Base-by-base conservation (phyloP, 2,329 filamentous ascomycete species). In the Cladorrhinum sp. region DNA sequence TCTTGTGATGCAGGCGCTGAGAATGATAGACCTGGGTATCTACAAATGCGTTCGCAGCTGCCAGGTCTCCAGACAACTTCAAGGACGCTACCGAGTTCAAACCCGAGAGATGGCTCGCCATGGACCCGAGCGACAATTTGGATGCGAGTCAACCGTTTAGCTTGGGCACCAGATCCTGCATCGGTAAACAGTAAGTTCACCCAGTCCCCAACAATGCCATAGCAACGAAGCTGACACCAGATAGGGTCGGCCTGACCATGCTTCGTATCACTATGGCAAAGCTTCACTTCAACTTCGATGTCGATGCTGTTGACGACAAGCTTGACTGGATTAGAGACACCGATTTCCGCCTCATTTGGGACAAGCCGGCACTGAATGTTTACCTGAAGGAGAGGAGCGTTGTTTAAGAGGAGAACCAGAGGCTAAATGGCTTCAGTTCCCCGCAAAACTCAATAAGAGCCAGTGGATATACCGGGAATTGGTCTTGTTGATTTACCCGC, bases 241-340 rank as follows among this genome's bases (percentile, higher is more conserved):
- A 20, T n/a, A 58, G 55, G 14, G n/a, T 62, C 30, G 60, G 33
- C 9, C 26, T 62, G n/a, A 39, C 26, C 24, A 18, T 50, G 28
- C 21, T 59, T 30, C 60, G 56, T n/a, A 20, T 62, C 20, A 62
- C 56, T 33, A 51, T 62, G 52, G 57, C 52, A 3, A 62, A 62
- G 60, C n/a, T 59, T 46, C 57, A 59, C 33, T 59, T 50, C 57
- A 59, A 57, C 51, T 59, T 56, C 10, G 60, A 62, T 26, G 9
- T 59, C 26, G 60, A 62, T 23, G 53, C 55, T 8, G 55, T 55
- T 10, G 55, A 62, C 28, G 51, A 50, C 26, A 18, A 62, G 9
- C 42, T 62, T 16, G 60, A 62, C 26, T 62, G 60, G 60, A 20
- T 62, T 14, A n/a, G 23, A 7, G 30, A 55, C 24, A n/a, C 51